phyloP scores from a whole-genome alignment of 805 yeast genomes.

The Saitoella complicata region DNA sequence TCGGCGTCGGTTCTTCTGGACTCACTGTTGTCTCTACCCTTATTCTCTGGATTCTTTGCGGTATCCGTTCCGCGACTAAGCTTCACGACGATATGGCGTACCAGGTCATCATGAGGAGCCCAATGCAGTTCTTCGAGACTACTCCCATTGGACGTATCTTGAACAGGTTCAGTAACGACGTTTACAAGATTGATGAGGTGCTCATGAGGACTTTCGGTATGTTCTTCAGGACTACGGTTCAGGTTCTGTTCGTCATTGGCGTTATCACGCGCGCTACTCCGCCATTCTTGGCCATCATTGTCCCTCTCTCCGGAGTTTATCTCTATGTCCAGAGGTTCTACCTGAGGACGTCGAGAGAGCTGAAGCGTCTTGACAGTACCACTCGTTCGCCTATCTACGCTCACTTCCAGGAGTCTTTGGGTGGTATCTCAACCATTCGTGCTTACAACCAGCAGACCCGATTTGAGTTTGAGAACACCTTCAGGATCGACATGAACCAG shows the following conservation, averaged over 20 bases:
- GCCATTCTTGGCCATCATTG: conserved; percentile 54
- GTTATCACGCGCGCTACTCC: conserved; percentile 83
- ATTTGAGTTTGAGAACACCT: conserved; percentile 38
- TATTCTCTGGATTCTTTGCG: conserved; percentile 62
- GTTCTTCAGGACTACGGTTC: conserved; percentile 22
- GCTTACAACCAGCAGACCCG: conserved; percentile 57
- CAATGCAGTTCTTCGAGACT: conserved; percentile 90
- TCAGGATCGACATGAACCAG: conserved; percentile 66
- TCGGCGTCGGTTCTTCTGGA: conserved; percentile 55
- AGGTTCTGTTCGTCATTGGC: conserved; percentile 41
- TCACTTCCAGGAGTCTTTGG: conserved; percentile 64
- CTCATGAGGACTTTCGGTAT: conserved; percentile 23
- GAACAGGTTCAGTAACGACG: conserved; percentile 82
- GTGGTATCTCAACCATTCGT: conserved; percentile 61
- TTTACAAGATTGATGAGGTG: conserved; percentile 76
- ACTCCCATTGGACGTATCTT: conserved; percentile 88
- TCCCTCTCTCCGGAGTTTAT: conserved; percentile 54
- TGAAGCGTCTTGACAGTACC: conserved; percentile 54
- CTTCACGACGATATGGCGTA: conserved; percentile 59
- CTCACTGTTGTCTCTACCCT: conserved; percentile 49
- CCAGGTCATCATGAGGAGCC: conserved; percentile 56
- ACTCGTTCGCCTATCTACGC: conserved; percentile 67
- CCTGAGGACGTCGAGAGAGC: conserved; percentile 55
- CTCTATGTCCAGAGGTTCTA: conserved; percentile 56
- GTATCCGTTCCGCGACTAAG: conserved; percentile 63